Percentiles rank a stretch among this genome's conserved stretches.
These are phyloP conservation scores for Pseudogymnoascus sp. DNA, from an alignment of 2,329 filamentous ascomycete species.

Conservation along the genomic window DNA sequence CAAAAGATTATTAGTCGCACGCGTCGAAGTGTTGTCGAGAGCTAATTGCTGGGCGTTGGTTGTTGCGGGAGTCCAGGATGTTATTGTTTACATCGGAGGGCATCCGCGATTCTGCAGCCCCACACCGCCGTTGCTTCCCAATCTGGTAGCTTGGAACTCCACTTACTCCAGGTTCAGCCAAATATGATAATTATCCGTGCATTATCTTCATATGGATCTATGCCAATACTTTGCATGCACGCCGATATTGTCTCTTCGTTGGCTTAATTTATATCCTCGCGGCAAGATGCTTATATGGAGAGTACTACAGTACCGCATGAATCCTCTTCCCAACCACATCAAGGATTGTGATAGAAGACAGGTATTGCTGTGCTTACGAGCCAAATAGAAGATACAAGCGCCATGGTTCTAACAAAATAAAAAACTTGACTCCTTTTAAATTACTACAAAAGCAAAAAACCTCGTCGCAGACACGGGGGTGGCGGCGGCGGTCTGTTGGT, in stretches of 20 bases:
- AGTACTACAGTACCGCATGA: not conserved
- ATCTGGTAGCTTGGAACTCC: conserved; percentile 7
- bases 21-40: conserved; percentile 2
- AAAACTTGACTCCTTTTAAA: too few species aligned
- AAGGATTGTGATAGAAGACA: not conserved
- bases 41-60: not conserved
- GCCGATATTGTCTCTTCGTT: not conserved
- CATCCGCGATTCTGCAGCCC: conserved; percentile 5
- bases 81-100: conserved; percentile 9
- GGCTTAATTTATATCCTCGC: not conserved
- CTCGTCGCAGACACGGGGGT: too few species aligned
- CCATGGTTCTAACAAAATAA: too few species aligned
- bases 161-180: not conserved
- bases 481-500: too few species aligned
- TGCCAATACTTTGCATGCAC: not conserved
- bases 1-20: not conserved
- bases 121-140: conserved; percentile 1
- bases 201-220: not conserved
- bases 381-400: not conserved
- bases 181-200: not conserved
- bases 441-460: too few species aligned
- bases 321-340: not conserved
- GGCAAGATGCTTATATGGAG: not conserved
- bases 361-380: not conserved
- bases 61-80: conserved; percentile 8